phyloP scores from a whole-genome alignment of 148 eudicot species.

The Oxyria digyna region DNA sequence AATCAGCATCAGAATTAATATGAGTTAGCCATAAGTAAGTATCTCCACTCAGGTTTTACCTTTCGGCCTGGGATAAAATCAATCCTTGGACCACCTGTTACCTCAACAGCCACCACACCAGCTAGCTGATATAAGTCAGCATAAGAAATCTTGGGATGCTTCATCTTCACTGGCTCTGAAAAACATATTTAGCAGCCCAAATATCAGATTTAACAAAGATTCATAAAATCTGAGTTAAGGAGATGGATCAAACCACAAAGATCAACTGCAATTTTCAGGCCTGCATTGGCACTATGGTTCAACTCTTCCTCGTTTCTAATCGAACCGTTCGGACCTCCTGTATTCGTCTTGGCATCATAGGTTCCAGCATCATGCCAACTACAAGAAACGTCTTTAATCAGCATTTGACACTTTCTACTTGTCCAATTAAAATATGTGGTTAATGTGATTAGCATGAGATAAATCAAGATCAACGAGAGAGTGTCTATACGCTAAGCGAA shows the following conservation, averaged over 20 bases:
- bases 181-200: not conserved
- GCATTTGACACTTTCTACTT: not conserved
- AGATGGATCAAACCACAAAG: conserved; percentile 44
- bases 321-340: conserved; percentile 96
- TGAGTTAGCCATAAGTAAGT: not conserved
- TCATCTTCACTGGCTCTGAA: conserved; percentile 72
- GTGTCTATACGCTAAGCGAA: conserved; percentile 64
- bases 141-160: conserved; percentile 57
- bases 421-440: not conserved
- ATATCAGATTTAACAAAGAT: not conserved
- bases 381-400: conserved; percentile 4
- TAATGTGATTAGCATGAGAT: not conserved
- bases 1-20: not conserved
- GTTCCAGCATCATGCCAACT: conserved; percentile 98
- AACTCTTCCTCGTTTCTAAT: conserved; percentile 55
- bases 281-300: conserved; percentile 45
- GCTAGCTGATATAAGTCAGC: conserved; percentile 98
- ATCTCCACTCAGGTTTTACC: conserved; percentile 21
- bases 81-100: conserved; percentile 83
- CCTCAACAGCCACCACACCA: conserved; percentile 87
- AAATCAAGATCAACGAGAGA: not conserved
- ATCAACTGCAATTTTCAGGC: conserved; percentile 60
- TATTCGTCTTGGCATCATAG: conserved; percentile 58
- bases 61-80: conserved; percentile 65
- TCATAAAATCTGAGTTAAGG: not conserved